Evolutionary conservation across 352 stramenopile species (phyloP), one percentile per base, ranked within the genome.

Genomic region (Phytophthora syringae): DNA sequence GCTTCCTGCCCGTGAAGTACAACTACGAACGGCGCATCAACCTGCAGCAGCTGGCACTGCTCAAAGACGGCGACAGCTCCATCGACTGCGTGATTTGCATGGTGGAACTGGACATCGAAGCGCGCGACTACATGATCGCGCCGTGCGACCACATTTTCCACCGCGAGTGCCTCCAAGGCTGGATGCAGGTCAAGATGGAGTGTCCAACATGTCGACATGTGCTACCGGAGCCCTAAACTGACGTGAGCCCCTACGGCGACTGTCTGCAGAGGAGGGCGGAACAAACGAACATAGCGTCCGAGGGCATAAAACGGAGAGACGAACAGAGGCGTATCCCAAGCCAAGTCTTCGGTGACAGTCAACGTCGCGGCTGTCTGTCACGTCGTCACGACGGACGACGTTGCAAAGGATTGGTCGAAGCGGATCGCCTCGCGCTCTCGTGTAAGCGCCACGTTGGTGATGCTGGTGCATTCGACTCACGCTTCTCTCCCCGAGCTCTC

Each of bases 131-230:
- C 75, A 98, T 99, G 94, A 92, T 99, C 34, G 93, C 94, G 25
- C 96, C 96, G n/a, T 99, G 96, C 64, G 91, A 98, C 60, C 96
- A 99, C 74, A 92, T 99, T 59, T 99, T 98, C 77, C 96, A 99
- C 72, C 84, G 86, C 58, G 82, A 94, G 59, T 99, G 96, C 70
- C 86, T 99, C 51, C 79, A 97, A 65, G 91, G 97, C 69, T 99
- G 96, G 96, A 99, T 99, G 96, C 89, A 98, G 47, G 90, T 98
- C 48, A 99, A 98, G 78, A 98, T 98, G 94, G 94, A 99, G 76
- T 99, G 96, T 77, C 95, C 95, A 52, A 97, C 96, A 57, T 98
- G 95, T 82, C 81, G 95, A 59, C 94, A 84, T 60, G 84, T 86
- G 42, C 77, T 98, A 53, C 94, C 95, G 22, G 84, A 93, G 78